Conservation (phyloP, 139 green algal genomes). For the Chlamydomonas applanata region DNA sequence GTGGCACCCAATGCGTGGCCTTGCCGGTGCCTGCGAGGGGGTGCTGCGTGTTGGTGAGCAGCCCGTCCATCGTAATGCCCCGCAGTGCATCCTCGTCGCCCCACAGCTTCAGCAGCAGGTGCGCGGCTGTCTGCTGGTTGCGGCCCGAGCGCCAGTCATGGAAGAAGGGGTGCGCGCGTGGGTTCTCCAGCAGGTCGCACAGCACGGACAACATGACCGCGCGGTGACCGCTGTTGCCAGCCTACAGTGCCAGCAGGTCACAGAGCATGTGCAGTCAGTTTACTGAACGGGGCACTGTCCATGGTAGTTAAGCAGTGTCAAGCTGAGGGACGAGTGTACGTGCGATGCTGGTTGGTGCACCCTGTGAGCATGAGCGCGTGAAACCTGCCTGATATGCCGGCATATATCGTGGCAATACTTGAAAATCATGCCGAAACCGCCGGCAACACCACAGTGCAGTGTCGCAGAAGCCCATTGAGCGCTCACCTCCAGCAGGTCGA, state of each 20-base stretch:
- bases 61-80: constrained; percentile 33
- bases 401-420: no score
- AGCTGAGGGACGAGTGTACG: no score
- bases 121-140: constrained; percentile 33
- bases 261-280: no score
- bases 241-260: not conserved
- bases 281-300: no score
- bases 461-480: no score
- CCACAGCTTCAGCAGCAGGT: constrained; percentile 52
- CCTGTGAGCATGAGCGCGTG: no score
- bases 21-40: constrained; percentile 41
- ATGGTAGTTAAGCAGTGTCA: no score
- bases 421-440: no score
- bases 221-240: constrained; percentile 17
- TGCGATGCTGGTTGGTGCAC: no score
- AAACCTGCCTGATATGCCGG: no score
- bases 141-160: constrained; percentile 43
- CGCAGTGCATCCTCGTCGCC: constrained; percentile 41
- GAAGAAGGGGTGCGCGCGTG: constrained; percentile 45
- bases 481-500: not conserved
- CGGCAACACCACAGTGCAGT: no score
- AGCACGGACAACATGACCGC: constrained; percentile 41
- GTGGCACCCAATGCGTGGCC: constrained; percentile 29
- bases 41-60: constrained; percentile 38
- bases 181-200: constrained; percentile 51